These are phyloP conservation scores for Clausena lansium DNA, from an alignment of 345 rosid species.

Conservation along the genomic window DNA sequence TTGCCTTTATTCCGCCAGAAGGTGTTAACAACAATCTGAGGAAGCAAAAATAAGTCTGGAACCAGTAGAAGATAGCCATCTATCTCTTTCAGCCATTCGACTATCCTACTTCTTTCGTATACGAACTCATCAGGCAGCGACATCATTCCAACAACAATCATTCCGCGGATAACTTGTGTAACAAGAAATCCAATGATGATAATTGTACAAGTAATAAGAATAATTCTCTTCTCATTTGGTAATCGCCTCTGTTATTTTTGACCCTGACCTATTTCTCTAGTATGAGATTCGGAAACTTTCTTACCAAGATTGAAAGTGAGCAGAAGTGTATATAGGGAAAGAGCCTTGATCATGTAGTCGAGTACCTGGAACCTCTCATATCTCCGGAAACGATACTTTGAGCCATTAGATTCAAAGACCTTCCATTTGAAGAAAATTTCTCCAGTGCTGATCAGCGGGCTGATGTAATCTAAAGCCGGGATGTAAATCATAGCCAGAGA, in stretches of 20 bases:
- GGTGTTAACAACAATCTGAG: not conserved
- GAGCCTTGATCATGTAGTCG: not conserved
- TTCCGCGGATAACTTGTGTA: not conserved
- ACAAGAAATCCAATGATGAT: not conserved
- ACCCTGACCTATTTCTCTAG: not conserved
- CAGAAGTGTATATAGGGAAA: slow-evolving; percentile 5
- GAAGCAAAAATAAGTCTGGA: not conserved
- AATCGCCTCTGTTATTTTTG: not conserved
- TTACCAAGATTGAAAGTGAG: slow-evolving; percentile 16
- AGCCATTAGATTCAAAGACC: not conserved
- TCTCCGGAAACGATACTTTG: not conserved
- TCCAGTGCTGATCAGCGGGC: not conserved
- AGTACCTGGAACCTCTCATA: not conserved
- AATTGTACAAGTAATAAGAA: not conserved
- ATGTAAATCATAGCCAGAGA: not conserved
- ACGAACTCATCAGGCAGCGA: not conserved
- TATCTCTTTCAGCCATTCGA: not conserved
- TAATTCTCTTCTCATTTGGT: not conserved
- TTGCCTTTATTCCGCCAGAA: not conserved
- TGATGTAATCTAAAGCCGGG: not conserved
- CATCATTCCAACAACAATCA: not conserved
- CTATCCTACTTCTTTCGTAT: not conserved
- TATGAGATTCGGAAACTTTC: slow-evolving; percentile 6
- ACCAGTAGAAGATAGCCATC: not conserved
- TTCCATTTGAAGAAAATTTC: not conserved